These are phyloP conservation scores for Pythium brachiatum DNA, from an alignment of 352 stramenopile genomes.

Conservation along the genomic window DNA sequence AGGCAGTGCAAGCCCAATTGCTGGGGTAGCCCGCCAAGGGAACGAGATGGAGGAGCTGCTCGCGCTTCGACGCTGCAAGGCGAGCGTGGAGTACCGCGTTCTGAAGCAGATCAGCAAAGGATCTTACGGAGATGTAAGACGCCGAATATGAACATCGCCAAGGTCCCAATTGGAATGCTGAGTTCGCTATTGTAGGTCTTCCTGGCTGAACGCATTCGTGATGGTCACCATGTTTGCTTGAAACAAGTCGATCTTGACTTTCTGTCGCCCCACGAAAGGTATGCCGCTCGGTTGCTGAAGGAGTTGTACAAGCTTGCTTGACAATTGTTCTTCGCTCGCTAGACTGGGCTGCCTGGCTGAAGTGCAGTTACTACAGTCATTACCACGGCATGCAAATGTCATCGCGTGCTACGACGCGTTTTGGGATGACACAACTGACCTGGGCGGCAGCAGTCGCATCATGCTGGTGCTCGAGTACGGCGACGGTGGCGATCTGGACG, in stretches of 20 bases:
- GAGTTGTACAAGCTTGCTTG: too few relatives aligned
- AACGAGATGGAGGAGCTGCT: not conserved
- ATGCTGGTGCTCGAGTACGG: slow-evolving; percentile 72
- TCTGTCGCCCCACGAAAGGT: slow-evolving; percentile 41
- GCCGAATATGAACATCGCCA: too few relatives aligned
- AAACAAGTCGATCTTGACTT: slow-evolving; percentile 62
- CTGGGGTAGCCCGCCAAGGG: too few relatives aligned
- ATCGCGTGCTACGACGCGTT: slow-evolving; percentile 59
- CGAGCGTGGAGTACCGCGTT: slow-evolving; percentile 27
- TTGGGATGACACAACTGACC: slow-evolving; percentile 24
- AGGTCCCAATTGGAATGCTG: too few relatives aligned
- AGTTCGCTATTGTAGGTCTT: slow-evolving; percentile 55
- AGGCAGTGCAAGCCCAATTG: not conserved
- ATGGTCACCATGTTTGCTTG: slow-evolving; percentile 37
- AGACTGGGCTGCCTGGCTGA: slow-evolving; percentile 47
- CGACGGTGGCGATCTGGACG: slow-evolving; percentile 56
- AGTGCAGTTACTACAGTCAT: slow-evolving; percentile 36
- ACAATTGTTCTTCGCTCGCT: not conserved
- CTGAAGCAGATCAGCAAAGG: slow-evolving; percentile 47
- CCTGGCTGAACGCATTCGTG: slow-evolving; percentile 31
- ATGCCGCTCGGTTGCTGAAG: not conserved
- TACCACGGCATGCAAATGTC: slow-evolving; percentile 57
- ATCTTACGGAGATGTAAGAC: slow-evolving; percentile 53
- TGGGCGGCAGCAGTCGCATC: slow-evolving; percentile 26
- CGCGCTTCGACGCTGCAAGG: slow-evolving; percentile 8